Evolutionary conservation across 805 yeast species (phyloP), one percentile per base, ranked within the genome.

Genomic region (Danielozyma ontarioensis): DNA sequence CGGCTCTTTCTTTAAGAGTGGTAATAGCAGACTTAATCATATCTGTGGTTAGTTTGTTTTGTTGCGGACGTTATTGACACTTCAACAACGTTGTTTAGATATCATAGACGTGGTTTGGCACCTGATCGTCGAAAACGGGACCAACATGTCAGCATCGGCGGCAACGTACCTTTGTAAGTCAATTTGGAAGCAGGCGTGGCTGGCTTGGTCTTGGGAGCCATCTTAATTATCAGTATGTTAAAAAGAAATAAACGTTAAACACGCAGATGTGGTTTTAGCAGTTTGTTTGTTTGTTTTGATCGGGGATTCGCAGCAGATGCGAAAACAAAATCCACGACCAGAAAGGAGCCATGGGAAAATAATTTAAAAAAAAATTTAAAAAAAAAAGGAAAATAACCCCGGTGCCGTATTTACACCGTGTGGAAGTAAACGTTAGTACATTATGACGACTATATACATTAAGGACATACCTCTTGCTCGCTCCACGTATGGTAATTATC

Each of bases 381-480:
- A n/a, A 22, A 22, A 22, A 22, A 22, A 22, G n/a, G 25, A 22
- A 22, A 22, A 22, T 22, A n/a, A n/a, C n/a, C n/a, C n/a, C n/a
- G n/a, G n/a, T n/a, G n/a, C n/a, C n/a, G n/a, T n/a, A n/a, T n/a
- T n/a, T n/a, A n/a, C n/a, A n/a, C n/a, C n/a, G n/a, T n/a, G n/a
- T n/a, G n/a, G n/a, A n/a, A n/a, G n/a, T n/a, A n/a, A n/a, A n/a
- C n/a, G n/a, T n/a, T n/a, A n/a, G n/a, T n/a, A n/a, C n/a, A n/a
- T n/a, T n/a, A n/a, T n/a, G n/a, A n/a, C n/a, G n/a, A n/a, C n/a
- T n/a, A n/a, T n/a, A n/a, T n/a, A n/a, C n/a, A n/a, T 53, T 44
- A 83, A 4, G 95, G 94, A 56, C 94, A 84, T 3, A 85, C 83
- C 47, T 83, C 90, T 33, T 65, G 68, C 52, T 84, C 90, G 30